These are phyloP conservation scores for Ophiocordyceps australis DNA, from an alignment of 2,329 filamentous ascomycete species.

Conservation along the genomic window DNA sequence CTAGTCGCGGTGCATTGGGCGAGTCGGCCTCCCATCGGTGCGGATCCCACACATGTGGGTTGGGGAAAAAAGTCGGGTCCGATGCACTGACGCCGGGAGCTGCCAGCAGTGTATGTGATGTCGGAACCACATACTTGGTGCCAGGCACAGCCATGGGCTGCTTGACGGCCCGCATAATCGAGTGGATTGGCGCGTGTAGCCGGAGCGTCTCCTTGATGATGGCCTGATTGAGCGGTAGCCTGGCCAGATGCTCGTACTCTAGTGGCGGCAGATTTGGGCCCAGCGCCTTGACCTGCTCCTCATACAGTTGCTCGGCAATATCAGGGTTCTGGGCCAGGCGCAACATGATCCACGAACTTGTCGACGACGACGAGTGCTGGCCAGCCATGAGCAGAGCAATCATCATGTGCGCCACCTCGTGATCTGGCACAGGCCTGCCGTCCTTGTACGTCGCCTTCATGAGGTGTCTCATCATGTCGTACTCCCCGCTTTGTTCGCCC, in stretches of 20 bases:
- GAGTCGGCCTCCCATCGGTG: slow-evolving; percentile 69
- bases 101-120: slow-evolving; percentile 63
- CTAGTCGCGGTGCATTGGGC: slow-evolving; percentile 29
- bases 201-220: slow-evolving; percentile 86
- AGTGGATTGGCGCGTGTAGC: slow-evolving; percentile 84
- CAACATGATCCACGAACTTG: slow-evolving; percentile 70
- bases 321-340: slow-evolving; percentile 62
- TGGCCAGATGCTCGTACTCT: slow-evolving; percentile 58
- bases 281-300: slow-evolving; percentile 60
- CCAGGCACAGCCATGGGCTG: slow-evolving; percentile 68
- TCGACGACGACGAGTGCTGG: slow-evolving; percentile 76
- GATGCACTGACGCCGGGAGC: slow-evolving; percentile 68
- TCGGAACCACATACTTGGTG: slow-evolving; percentile 68
- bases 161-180: slow-evolving; percentile 85
- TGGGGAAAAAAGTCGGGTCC: slow-evolving; percentile 59
- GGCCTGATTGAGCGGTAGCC: slow-evolving; percentile 65
- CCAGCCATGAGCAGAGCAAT: slow-evolving; percentile 86
- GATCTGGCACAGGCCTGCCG: slow-evolving; percentile 58
- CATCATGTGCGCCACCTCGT: slow-evolving; percentile 84
- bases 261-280: slow-evolving; percentile 60
- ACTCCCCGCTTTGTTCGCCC: slow-evolving; percentile 28
- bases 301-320: slow-evolving; percentile 62
- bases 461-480: slow-evolving; percentile 80
- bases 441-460: slow-evolving; percentile 80
- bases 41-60: slow-evolving; percentile 72